Base-by-base conservation (phyloP, 2,329 filamentous ascomycete genomes). In the Xylaria sp. region DNA sequence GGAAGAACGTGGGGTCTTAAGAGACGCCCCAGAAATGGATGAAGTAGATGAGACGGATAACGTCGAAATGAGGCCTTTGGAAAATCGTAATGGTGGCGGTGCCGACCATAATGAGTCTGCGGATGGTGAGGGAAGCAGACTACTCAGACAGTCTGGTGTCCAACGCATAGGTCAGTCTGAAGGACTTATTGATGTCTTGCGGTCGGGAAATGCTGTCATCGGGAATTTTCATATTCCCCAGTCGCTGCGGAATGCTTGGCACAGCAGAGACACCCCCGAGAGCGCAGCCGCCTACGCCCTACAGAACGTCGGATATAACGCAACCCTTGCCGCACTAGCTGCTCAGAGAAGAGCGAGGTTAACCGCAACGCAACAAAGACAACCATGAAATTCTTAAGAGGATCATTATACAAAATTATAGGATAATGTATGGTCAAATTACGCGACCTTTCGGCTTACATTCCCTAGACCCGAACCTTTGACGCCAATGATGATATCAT, bases 391-490 rank as follows among this genome's bases (percentile, higher is more conserved):
- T 28, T 59, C 63, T 48, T 70, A 73, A 56, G 67, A 71, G 56
- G 59, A 65, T 60, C 72, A 54, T 72, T 71, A 72, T 77, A 77
- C 70, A 76, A 61, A 74, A 76, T 74, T 70, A 72, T 69, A 74
- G 58, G 73, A 72, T 73, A 73, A 73, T 74, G 72, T 75, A 71
- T 74, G 74, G 61, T 66, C 25, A 67, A 73, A 73, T 65, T 81
- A 89, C 76, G 87, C 87, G 77, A 98, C 92, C 83, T 98, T 98
- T 77, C 94, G 89, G 63, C 95, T 95, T 58, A 98, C 92, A 79
- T 98, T 99, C 37, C 96, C 96, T 68, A 99, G 93, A 52, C 96
- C 96, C 76, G 90, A 90, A 39, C 96, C 96, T 77, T 98, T 97
- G 52, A 99, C 92, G 74, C 94, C 97, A 75, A 99, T 86, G 70